Evolutionary conservation across 768 basidiomycete species (phyloP).

Genomic region (Lepiota venenata): DNA sequence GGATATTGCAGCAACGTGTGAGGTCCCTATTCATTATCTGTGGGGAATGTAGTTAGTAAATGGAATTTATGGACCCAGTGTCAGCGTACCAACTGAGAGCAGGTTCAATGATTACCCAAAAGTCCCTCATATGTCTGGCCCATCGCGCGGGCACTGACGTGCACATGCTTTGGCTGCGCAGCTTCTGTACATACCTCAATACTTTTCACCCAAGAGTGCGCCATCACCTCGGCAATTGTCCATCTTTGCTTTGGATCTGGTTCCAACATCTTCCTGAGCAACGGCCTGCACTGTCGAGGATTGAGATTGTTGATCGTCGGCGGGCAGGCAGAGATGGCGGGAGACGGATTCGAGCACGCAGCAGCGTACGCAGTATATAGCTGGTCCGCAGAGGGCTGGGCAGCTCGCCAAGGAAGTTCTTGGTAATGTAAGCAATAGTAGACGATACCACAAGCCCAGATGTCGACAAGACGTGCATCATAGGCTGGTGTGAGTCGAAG

Average conservation of each 20-base stretch:
- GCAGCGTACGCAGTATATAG: constrained; percentile 77
- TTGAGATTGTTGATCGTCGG: constrained; percentile 86
- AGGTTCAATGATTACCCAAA: constrained; percentile 7
- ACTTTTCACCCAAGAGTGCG: constrained; percentile 71
- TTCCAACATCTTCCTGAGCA: constrained; percentile 93
- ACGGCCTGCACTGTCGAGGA: constrained; percentile 76
- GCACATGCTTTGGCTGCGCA: constrained; percentile 64
- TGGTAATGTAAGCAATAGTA: constrained; percentile 99
- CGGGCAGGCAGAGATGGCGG: constrained; percentile 43
- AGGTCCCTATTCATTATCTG: no score
- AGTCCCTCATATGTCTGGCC: constrained; percentile 41
- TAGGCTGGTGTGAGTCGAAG: constrained; percentile 60
- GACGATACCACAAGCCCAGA: constrained; percentile 96
- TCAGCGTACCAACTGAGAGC: no score
- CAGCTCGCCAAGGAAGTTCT: constrained; percentile 96
- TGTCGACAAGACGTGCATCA: constrained; percentile 94
- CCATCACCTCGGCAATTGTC: constrained; percentile 77
- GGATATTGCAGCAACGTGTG: no score
- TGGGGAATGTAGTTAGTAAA: no score
- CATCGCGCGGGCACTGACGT: constrained; percentile 63
- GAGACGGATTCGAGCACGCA: constrained; percentile 47
- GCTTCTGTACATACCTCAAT: constrained; percentile 82
- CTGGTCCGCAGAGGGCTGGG: constrained; percentile 69
- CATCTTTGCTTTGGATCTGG: constrained; percentile 80
- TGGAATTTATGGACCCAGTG: no score